Base-by-base conservation (phyloP, 306 rosid genomes). In the Acmispon strigosus region DNA sequence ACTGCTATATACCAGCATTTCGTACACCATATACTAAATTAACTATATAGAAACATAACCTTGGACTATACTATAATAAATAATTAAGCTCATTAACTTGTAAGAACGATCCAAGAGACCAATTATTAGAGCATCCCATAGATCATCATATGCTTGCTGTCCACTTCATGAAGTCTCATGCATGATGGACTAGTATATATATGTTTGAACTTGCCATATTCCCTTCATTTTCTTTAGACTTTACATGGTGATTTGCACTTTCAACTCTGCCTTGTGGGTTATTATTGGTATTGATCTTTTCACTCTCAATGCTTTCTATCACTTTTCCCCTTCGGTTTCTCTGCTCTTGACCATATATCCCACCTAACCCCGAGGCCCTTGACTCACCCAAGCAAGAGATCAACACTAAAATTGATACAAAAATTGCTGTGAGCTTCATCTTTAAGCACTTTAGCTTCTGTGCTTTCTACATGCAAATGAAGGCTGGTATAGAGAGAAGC, bases 271-370 rank as follows among this genome's bases (percentile, higher is more conserved):
- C 73, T 54, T 27, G 73, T 0, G 79, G 76, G 62, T 56, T 62
- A 69, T 71, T 45, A 69, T 71, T 45, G 16, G 29, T 62, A 43
- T 43, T 61, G 75, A 62, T 68, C 67, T 62, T 79, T 42, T 16
- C 84, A 8, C 73, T 74, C 39, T 55, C 72, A 55, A n/a, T 44
- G 50, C 59, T 78, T 78, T 81, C 78, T 34, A 72, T 66, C 7
- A 54, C 18, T 69, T 79, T 76, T 34, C 82, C 76, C 5, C 53
- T 66, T 60, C 77, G 74, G 70, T 69, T 80, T 50, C 71, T 70
- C 61, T 84, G 82, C 78, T 80, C 87, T 72, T 78, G 84, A 24
- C 84, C 84, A 55, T 69, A 76, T 43, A 66, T 78, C 32, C 87
- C 86, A 55, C 84, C 85, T 49, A 83, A 7, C 43, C 57, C 69